Evolutionary conservation across 1,284 basidiomycete species (phyloP).

Genomic region (Ustilago loliicola): DNA sequence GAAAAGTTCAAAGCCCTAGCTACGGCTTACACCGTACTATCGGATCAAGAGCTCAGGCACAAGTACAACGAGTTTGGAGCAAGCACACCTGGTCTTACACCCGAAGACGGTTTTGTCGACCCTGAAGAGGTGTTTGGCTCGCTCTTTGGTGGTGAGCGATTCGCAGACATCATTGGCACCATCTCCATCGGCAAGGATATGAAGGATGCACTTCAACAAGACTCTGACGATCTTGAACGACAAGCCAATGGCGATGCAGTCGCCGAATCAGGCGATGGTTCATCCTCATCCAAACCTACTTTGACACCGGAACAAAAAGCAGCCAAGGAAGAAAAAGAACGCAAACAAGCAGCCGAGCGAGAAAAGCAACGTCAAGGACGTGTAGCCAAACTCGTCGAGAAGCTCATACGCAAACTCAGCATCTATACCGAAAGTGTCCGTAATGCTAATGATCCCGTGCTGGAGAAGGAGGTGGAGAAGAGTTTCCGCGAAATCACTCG

Average conservation of each 20-base stretch:
- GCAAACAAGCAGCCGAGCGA: conserved; percentile 79
- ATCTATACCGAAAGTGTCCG: conserved; percentile 92
- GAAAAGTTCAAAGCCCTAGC: conserved; percentile 75
- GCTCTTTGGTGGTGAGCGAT: conserved; percentile 78
- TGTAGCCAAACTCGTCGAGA: conserved; percentile 84
- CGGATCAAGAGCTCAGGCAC: conserved; percentile 83
- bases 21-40: conserved; percentile 79
- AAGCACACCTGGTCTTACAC: conserved; percentile 64
- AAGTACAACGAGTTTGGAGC: conserved; percentile 89
- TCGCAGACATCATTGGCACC: conserved; percentile 84
- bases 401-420: conserved; percentile 86
- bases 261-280: not conserved
- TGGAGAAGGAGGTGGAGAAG: conserved; percentile 73
- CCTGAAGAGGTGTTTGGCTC: conserved; percentile 85
- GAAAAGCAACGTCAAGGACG: conserved; percentile 83
- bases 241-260: conserved; percentile 51
- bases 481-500: conserved; percentile 65
- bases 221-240: conserved; percentile 76
- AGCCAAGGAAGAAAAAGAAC: conserved; percentile 79
- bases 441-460: conserved; percentile 77
- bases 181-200: conserved; percentile 91
- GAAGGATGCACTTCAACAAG: conserved; percentile 96
- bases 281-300: conserved; percentile 69
- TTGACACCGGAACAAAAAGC: conserved; percentile 86
- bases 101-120: conserved; percentile 74